A percentile compares a stretch with the other conserved stretches of the same genome.
Conservation (phyloP, 1,139 yeast genomes). For the Diutina ranongensis region DNA sequence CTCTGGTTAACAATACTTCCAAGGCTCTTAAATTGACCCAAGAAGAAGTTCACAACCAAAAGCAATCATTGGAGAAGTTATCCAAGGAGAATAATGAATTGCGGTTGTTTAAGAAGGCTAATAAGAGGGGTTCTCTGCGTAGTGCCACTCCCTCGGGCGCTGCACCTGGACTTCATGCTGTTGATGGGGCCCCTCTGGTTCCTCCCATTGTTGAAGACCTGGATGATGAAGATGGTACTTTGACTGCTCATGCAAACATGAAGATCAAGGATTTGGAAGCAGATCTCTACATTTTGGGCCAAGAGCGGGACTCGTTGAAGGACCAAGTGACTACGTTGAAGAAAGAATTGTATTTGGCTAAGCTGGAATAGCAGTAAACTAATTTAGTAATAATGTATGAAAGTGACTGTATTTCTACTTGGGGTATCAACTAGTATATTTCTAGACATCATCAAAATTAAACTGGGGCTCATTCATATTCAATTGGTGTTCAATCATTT, state of each 20-base stretch:
- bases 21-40: constrained; percentile 67
- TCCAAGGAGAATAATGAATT: constrained; percentile 61
- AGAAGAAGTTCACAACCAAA: constrained; percentile 54
- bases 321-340: constrained; percentile 49
- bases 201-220: constrained; percentile 12
- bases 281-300: constrained; percentile 66
- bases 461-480: constrained; percentile 19
- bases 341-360: constrained; percentile 38
- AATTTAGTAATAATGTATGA: neutral
- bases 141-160: constrained; percentile 9
- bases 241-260: constrained; percentile 60
- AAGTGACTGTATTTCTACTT: no score
- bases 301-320: constrained; percentile 74
- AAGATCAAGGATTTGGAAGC: constrained; percentile 78
- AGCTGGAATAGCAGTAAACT: neutral
- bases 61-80: constrained; percentile 42
- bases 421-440: neutral
- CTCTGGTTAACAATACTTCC: constrained; percentile 63
- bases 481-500: constrained; percentile 61
- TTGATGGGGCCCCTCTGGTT: constrained; percentile 15
- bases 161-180: constrained; percentile 14
- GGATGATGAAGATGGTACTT: constrained; percentile 28
- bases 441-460: constrained; percentile 14
- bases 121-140: neutral
- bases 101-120: constrained; percentile 33